Evolutionary conservation across 192 early-diverging fungal species (phyloP).

Genomic region (Coemansia sp.): DNA sequence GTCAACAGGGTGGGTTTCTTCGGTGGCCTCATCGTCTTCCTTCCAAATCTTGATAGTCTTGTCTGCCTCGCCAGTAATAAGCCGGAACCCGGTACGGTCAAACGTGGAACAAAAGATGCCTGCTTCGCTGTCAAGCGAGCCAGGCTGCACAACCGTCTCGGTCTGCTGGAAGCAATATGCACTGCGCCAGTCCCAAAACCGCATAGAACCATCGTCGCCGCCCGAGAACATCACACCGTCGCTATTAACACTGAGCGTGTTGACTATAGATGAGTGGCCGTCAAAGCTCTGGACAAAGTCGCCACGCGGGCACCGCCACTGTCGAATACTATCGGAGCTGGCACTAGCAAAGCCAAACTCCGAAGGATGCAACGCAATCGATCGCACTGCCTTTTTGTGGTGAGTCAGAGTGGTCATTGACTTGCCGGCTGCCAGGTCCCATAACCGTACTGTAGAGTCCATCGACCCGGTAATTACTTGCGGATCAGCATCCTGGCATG

Average conservation of each 20-base stretch:
- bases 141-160: conserved; percentile 87
- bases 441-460: conserved; percentile 90
- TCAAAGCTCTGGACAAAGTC: conserved; percentile 94
- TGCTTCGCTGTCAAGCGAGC: conserved; percentile 92
- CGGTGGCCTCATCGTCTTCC: conserved; percentile 36
- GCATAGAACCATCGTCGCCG: conserved; percentile 95
- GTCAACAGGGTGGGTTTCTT: conserved; percentile 51
- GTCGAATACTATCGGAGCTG: conserved; percentile 90
- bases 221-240: conserved; percentile 95
- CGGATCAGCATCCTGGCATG: conserved; percentile 93
- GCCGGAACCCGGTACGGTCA: conserved; percentile 88
- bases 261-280: conserved; percentile 85
- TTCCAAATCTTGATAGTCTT: conserved; percentile 93
- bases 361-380: conserved; percentile 86
- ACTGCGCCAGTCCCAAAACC: conserved; percentile 96
- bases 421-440: conserved; percentile 98
- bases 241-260: conserved; percentile 81
- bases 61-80: conserved; percentile 98
- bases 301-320: conserved; percentile 95
- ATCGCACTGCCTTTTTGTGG: conserved; percentile 96
- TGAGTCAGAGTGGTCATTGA: conserved; percentile 90
- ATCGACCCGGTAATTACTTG: conserved; percentile 93
- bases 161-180: conserved; percentile 92
- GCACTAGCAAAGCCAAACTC: conserved; percentile 91
- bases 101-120: conserved; percentile 95